Evolutionary conservation across 1,284 basidiomycete genomes (phyloP), one percentile per base, ranked within the genome.

Genomic region (Cutaneotrichosporon curvatum): DNA sequence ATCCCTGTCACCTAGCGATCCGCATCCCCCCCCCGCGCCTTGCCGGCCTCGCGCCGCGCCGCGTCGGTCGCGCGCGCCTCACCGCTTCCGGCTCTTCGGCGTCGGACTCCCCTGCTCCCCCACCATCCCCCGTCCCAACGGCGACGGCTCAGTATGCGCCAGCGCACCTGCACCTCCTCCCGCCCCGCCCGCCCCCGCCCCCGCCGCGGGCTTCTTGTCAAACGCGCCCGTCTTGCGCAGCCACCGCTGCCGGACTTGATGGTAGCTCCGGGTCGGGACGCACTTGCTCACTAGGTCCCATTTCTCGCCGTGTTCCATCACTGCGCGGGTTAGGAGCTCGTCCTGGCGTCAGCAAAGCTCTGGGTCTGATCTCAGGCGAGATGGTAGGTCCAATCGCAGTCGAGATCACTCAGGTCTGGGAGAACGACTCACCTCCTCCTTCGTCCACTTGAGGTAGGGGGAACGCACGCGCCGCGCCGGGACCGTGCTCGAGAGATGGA

Each of bases 231-330:
- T 68, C 46, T 69, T 71, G 22, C 68, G 51, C 23, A 71, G 48
- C 66, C 67, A 71, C 36, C 66, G 43, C 43, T 70, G 68, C 40
- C 68, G 55, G 19, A 71, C 68, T 53, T 71, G 68, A 42, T 71
- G 68, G 40, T 71, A 71, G 16, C 59, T 62, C n/a, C 68, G 37
- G 0, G 68, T 71, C 0, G 67, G 67, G 1, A 71, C 68, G 30
- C 67, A 65, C 50, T 71, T 71, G 42, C 53, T 58, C 25, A 71
- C 68, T 21, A 69, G 50, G 53, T 71, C 68, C 68, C 68, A 71
- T 48, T 71, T 71, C 43, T 71, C 67, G 9, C 68, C 68, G 43
- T 71, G 67, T 22, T 66, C 55, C 40, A 67, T 65, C 9, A 71
- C 67, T 2, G 68, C 68, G 20, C 67, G 49, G 12, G 68, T 65